Percentiles rank a stretch among this genome's conserved stretches.
phyloP scores from a whole-genome alignment of 1,284 basidiomycete species.

The Xerocomus amazonicus region DNA sequence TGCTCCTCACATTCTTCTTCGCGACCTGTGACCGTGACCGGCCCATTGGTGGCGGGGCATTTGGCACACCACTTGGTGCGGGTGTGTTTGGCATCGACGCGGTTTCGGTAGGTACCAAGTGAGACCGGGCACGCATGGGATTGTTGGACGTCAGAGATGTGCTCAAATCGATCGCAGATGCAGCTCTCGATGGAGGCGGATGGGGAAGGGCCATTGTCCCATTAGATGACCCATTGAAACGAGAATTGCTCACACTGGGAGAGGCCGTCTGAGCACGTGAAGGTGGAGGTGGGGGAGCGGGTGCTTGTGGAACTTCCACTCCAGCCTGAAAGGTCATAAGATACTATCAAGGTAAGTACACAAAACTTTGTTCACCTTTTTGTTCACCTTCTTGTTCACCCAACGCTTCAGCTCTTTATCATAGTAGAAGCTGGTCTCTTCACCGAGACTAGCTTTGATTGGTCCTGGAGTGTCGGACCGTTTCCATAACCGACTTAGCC shows the following conservation, averaged over 20 bases:
- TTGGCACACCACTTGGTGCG: slow-evolving; percentile 28
- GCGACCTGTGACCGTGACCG: slow-evolving; percentile 60
- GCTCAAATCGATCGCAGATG: slow-evolving; percentile 58
- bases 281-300: slow-evolving; percentile 51
- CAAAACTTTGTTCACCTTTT: slow-evolving; percentile 59
- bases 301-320: slow-evolving; percentile 42
- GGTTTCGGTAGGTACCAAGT: slow-evolving; percentile 52
- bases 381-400: too few species aligned
- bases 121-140: slow-evolving; percentile 60
- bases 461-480: slow-evolving; percentile 62
- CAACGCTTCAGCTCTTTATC: slow-evolving; percentile 94
- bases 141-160: slow-evolving; percentile 48
- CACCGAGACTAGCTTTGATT: slow-evolving; percentile 88
- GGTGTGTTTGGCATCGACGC: slow-evolving; percentile 33
- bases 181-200: slow-evolving; percentile 52
- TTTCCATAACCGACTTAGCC: slow-evolving; percentile 81
- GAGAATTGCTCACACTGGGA: slow-evolving; percentile 48
- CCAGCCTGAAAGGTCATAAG: slow-evolving; percentile 44
- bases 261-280: slow-evolving; percentile 73
- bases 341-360: neutral
- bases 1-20: slow-evolving; percentile 73
- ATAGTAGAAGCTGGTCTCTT: slow-evolving; percentile 89
- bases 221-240: slow-evolving; percentile 24
- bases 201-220: slow-evolving; percentile 24
- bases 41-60: slow-evolving; percentile 47